Evolutionary conservation across 305 asterid species (phyloP), one percentile per base, ranked within the genome.

Genomic region (Fraxinus angustifolia): DNA sequence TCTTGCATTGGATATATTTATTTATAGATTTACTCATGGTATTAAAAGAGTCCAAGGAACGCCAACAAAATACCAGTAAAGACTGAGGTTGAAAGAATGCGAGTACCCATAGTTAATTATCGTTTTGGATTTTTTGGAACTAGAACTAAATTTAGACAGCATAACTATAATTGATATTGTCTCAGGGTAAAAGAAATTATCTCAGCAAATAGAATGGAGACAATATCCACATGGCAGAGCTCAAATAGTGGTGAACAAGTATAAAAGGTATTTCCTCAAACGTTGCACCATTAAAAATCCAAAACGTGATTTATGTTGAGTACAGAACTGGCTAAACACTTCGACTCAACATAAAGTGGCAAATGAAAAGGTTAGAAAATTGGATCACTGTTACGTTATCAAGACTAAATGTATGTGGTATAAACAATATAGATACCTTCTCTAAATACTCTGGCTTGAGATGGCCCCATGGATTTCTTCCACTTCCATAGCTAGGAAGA

Each of bases 401-500:
- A 3, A 58, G 70, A 58, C 4, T 58, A 19, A 28, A 68, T 30
- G 8, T 14, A 68, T 11, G n/a, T 8, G 60, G 36, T 19, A 78
- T 35, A 76, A 60, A 34, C 33, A 58, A 33, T 68, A 38, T 67
- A 35, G 21, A 56, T 91, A 95, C 99, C 99, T 96, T 96, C 85
- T 92, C 96, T 85, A 96, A 87, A 83, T 96, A 96, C 0, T 91
- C 90, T 68, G 93, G 97, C 93, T 91, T 96, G 87, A 96, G 87
- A 85, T 87, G 85, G 58, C 99, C 99, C 99, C 99, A 96, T 65
- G 99, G 98, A 84, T 96, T 94, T 90, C 99, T 89, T 78, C 99
- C 99, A 89, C 99, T 92, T 85, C 95, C 99, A 82, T 96, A 96
- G 88, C 98, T 96, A 19, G 97, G 98, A 90, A 96, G 99, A 82